These are phyloP conservation scores for Mariannaea sp. DNA, from an alignment of 2,329 filamentous ascomycete species.

Conservation along the genomic window DNA sequence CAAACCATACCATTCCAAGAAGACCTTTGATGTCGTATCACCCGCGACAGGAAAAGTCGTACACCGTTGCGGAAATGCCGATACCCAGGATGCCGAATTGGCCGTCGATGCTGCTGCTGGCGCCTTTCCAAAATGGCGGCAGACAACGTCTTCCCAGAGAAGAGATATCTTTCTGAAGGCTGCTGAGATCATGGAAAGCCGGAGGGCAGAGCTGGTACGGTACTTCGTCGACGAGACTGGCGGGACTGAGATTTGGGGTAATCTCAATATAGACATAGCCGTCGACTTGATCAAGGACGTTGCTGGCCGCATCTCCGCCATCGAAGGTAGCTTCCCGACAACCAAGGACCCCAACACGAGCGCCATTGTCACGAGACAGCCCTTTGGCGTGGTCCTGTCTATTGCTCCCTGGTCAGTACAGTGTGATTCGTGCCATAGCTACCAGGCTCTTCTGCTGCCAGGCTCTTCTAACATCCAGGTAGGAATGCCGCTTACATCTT, in stretches of 20 bases:
- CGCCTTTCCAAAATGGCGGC: conserved; percentile 68
- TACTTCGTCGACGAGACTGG: conserved; percentile 55
- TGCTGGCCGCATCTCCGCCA: conserved; percentile 9
- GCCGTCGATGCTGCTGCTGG: conserved; percentile 56
- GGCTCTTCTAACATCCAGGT: conserved; percentile 28
- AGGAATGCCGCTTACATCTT: conserved; percentile 24
- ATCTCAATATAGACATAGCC: conserved; percentile 13
- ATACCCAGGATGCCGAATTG: conserved; percentile 56
- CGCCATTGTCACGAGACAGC: conserved; percentile 58
- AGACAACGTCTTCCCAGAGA: conserved; percentile 59
- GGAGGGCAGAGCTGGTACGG: conserved; percentile 57
- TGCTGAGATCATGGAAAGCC: conserved; percentile 60
- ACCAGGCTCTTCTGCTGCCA: not conserved
- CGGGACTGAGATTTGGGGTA: conserved; percentile 25
- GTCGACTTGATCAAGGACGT: not conserved
- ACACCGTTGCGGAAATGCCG: conserved; percentile 57
- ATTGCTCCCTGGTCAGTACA: conserved; percentile 40
- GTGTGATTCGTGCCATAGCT: no score
- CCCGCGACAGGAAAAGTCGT: conserved; percentile 58
- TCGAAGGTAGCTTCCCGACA: conserved; percentile 9
- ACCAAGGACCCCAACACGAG: conserved; percentile 31
- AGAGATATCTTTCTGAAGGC: conserved; percentile 67
- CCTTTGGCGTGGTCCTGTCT: conserved; percentile 39
- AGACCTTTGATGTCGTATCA: conserved; percentile 60
- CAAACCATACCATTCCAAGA: conserved; percentile 50